These are phyloP conservation scores for Ambrosia trifida DNA, from an alignment of 129 eudicot species.

Conservation along the genomic window DNA sequence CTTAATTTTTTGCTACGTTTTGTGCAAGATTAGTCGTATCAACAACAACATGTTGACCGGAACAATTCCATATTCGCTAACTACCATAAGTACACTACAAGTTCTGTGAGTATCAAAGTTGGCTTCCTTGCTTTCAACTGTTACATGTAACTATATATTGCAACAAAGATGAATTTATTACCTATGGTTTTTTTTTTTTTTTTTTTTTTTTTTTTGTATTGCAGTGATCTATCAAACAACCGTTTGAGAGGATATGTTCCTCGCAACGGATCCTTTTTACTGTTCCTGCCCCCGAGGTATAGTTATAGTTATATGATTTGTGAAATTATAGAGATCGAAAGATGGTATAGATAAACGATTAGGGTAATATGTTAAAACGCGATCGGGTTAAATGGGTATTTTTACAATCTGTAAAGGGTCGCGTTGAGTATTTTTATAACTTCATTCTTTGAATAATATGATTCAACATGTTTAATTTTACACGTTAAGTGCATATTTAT, in stretches of 20 bases:
- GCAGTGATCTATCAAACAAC: constrained; percentile 79
- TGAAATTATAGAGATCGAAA: background rate
- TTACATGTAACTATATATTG: background rate
- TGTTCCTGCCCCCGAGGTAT: constrained; percentile 53
- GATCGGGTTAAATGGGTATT: background rate
- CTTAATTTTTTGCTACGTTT: background rate
- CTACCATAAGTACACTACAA: constrained; percentile 51
- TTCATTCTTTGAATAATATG: background rate
- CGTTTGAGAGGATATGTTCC: constrained; percentile 55
- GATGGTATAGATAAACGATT: background rate
- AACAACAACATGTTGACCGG: constrained; percentile 64
- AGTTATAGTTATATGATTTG: background rate
- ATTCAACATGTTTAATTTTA: background rate
- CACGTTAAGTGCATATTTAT: background rate
- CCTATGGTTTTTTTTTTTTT: background rate
- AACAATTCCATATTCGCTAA: constrained; percentile 52
- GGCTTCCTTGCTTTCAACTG: background rate
- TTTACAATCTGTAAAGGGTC: too few species aligned
- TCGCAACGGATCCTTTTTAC: constrained; percentile 68
- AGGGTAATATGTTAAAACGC: background rate
- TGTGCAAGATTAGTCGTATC: constrained; percentile 56
- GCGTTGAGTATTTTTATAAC: background rate
- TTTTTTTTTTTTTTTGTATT: constrained; percentile 1
- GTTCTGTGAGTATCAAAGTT: constrained; percentile 52
- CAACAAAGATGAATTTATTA: background rate